Base-by-base conservation (phyloP, 2,329 filamentous ascomycete genomes). In the Cadophora gregata region DNA sequence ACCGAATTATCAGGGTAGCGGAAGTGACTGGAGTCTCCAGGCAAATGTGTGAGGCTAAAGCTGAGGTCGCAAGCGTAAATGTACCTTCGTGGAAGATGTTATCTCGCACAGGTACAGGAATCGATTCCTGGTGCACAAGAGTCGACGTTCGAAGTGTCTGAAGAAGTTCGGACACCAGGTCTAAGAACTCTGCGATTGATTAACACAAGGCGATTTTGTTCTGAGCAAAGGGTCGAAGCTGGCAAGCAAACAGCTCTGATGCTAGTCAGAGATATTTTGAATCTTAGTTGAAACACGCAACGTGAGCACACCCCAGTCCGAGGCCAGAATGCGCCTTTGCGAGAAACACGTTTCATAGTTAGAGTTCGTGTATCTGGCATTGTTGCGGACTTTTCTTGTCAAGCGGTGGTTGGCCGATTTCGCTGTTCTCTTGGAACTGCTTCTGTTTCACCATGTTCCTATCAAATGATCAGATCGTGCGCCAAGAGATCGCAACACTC, bases 331-430 rank as follows among this genome's bases (percentile, higher is more conserved):
- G n/a, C 10, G 31, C 55, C 5, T 58, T 58, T 58, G 55, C 31
- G 55, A 58, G 55, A 58, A 58, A 58, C 55, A 25, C 33, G 55
- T 58, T 58, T 58, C 55, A 38, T 38, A 25, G n/a, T 25, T 25
- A 25, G 42, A 38, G 55, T 25, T 53, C n/a, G 12, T 58, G 55
- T 56, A 58, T 58, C 33, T 58, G 33, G n/a, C 19, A 56, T n/a
- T 10, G 31, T 42, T 58, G 31, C 31, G 36, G 21, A 58, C 19
- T 27, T 21, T 21, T 12, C 14, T 42, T 58, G 55, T 16, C 21
- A 27, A 3, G 24, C 55, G 31, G 21, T 58, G 55, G 55, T 19
- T 25, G 55, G 53, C 27, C 10, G 21, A 16, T 21, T 12, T 25
- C 31, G n/a, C 12, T 24, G 33, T 42, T 24, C 10, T 53, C 9